Percentiles rank a stretch among this genome's conserved stretches.
These are phyloP conservation scores for Claviceps pusilla DNA, from an alignment of 2,329 filamentous ascomycete species.

Conservation along the genomic window DNA sequence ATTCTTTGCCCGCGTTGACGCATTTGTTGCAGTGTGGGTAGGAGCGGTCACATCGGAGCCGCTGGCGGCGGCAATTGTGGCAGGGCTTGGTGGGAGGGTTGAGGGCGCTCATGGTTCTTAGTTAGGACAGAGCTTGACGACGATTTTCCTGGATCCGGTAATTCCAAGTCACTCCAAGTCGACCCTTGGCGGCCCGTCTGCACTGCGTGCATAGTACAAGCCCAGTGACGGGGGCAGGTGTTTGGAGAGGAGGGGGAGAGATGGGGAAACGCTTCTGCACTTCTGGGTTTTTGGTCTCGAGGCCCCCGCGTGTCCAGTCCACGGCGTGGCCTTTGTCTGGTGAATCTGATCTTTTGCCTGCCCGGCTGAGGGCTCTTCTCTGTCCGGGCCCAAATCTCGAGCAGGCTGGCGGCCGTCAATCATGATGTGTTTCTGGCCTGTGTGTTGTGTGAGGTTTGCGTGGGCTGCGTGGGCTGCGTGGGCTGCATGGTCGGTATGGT, in stretches of 20 bases:
- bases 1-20: constrained; percentile 30
- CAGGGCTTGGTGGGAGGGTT: constrained; percentile 23
- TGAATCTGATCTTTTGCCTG: neutral
- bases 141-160: neutral
- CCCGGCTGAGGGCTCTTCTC: neutral
- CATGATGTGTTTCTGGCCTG: neutral
- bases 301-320: neutral
- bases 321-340: neutral
- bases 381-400: neutral
- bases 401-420: neutral
- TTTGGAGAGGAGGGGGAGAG: neutral
- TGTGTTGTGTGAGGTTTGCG: neutral
- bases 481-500: neutral
- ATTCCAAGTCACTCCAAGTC: constrained; percentile 3
- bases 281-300: neutral
- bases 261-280: neutral
- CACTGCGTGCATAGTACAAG: constrained; percentile 3
- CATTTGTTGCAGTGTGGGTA: constrained; percentile 38
- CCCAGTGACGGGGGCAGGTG: constrained; percentile 1
- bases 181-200: constrained; percentile 6
- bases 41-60: constrained; percentile 37
- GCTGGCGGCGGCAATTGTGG: constrained; percentile 39
- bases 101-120: constrained; percentile 2
- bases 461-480: neutral
- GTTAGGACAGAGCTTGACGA: constrained; percentile 1